phyloP scores from a whole-genome alignment of 2,329 filamentous ascomycete species.

The Fusarium bulbicola region DNA sequence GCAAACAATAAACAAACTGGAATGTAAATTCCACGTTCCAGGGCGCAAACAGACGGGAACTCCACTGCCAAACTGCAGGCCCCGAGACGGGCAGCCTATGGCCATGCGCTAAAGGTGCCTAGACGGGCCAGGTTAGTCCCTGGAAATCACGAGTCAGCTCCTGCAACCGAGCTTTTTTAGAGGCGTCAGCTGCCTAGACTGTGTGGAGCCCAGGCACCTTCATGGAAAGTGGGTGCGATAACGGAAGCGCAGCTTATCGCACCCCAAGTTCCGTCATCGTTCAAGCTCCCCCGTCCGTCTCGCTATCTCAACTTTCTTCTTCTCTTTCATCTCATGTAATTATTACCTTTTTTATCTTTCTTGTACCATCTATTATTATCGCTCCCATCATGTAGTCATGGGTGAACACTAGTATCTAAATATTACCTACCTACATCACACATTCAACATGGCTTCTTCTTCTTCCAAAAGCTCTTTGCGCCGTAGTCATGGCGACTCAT shows the following conservation, averaged over 20 bases:
- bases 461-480: constrained; percentile 46
- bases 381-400: constrained; percentile 39
- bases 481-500: constrained; percentile 49
- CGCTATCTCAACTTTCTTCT: constrained; percentile 10
- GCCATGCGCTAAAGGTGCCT: not conserved
- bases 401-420: constrained; percentile 2
- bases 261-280: constrained; percentile 28
- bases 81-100: not conserved
- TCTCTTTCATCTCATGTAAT: constrained; percentile 7
- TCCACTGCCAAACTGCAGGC: not conserved
- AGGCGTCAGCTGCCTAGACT: constrained; percentile 32
- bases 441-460: constrained; percentile 48
- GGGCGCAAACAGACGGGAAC: not conserved
- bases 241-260: constrained; percentile 37
- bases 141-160: constrained; percentile 21
- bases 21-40: constrained; percentile 9
- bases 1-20: not conserved
- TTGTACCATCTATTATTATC: constrained; percentile 2
- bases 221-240: constrained; percentile 21
- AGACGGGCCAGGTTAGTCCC: constrained; percentile 6
- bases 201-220: not conserved
- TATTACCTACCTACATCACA: not conserved
- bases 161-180: constrained; percentile 4
- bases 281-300: constrained; percentile 30
- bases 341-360: not conserved